Evolutionary conservation across 495 filamentous ascomycete species (phyloP).

Genomic region (Neurospora pannonica): DNA sequence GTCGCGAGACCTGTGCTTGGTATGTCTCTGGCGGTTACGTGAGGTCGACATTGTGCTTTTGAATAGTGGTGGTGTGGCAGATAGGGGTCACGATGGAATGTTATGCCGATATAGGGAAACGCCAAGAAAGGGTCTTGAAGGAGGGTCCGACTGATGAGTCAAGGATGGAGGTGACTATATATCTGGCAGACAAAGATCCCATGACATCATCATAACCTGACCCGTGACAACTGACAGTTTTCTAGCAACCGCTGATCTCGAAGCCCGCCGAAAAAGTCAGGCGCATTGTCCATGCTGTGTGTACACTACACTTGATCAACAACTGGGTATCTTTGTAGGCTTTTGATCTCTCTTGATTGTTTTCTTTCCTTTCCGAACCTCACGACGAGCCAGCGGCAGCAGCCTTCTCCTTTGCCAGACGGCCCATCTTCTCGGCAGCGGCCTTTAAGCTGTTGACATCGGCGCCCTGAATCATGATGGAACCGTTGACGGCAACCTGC

Average conservation of each 20-base stretch:
- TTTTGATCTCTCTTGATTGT: background rate
- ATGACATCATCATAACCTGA: background rate
- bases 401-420: conserved; percentile 21
- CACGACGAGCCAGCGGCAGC: conserved; percentile 8
- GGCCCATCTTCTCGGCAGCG: conserved; percentile 20
- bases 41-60: background rate
- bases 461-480: conserved; percentile 20
- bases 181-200: background rate
- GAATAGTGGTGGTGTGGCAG: background rate
- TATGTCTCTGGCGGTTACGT: background rate
- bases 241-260: background rate
- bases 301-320: background rate
- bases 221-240: background rate
- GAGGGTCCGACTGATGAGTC: background rate
- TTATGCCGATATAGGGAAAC: background rate
- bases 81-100: background rate
- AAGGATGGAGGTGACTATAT: background rate
- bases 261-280: background rate
- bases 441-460: conserved; percentile 11
- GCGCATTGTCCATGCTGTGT: background rate
- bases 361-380: background rate
- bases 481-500: conserved; percentile 59
- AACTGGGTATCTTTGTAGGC: background rate
- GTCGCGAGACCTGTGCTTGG: background rate
- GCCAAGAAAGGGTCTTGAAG: background rate